Evolutionary conservation across 2,329 filamentous ascomycete genomes (phyloP), one percentile per base, ranked within the genome.

Genomic region (Rhynchosporium agropyri): DNA sequence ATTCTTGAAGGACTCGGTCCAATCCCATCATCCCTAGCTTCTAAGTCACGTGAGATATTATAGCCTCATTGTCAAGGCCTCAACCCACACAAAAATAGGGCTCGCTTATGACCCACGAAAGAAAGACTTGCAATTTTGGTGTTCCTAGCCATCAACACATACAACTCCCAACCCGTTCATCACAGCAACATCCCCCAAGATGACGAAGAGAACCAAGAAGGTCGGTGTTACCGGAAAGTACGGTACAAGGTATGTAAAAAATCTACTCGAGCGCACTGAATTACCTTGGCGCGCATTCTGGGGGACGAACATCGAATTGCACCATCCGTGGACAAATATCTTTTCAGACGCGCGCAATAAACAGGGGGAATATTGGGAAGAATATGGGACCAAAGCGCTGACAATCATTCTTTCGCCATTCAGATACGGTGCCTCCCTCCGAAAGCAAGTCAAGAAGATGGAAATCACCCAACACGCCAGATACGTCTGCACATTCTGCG

Each of bases 391-490:
- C 57, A 68, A 58, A 61, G 48, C 43, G 65, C 70, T 71, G 63
- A 72, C 63, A 28, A 28, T 43, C 49, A 31, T 48, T 64, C 53
- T 68, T 45, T 57, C 46, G 63, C 61, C 66, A 64, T 59, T 72
- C 74, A 94, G 92, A 87, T 96, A 96, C 83, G 95, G 94, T 93
- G 94, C 95, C 79, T 98, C 95, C 77, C 92, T 98, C 83, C 92
- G 93, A 84, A 98, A 98, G 88, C 93, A 92, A 81, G 89, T 95
- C 79, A 98, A 98, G 92, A 97, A 97, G 91, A 97, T 97, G 90
- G 95, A 98, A 89, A 91, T 98, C 81, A 91, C 91, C 77, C 95
- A 98, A 83, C 95, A 99, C 86, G 92, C 92, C 84, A 90, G 90
- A 80, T 98, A 97, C 81, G 88, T 89, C 78, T 98, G 94, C 89